Evolutionary conservation across 2,329 filamentous ascomycete genomes (phyloP).

Genomic region (Exophiala bonariae): DNA sequence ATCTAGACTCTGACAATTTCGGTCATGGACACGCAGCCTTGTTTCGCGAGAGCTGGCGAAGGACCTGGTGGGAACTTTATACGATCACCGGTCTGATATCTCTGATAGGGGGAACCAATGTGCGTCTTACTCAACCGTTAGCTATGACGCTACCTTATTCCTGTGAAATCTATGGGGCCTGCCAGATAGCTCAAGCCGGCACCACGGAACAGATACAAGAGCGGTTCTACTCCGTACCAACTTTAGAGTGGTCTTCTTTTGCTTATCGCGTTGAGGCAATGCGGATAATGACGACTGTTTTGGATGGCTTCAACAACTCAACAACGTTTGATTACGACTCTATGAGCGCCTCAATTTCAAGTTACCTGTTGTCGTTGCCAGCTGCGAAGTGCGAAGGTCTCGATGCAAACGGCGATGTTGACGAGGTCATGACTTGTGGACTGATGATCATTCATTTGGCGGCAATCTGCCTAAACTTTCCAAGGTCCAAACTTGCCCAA

Average conservation of each 20-base stretch:
- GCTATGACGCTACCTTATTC: constrained; percentile 78
- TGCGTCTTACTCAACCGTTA: constrained; percentile 67
- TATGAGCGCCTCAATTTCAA: constrained; percentile 3
- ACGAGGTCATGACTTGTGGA: constrained; percentile 58
- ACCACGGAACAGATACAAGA: constrained; percentile 47
- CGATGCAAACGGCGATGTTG: constrained; percentile 57
- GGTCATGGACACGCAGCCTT: constrained; percentile 58
- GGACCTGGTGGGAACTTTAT: constrained; percentile 88
- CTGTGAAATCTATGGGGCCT: constrained; percentile 59
- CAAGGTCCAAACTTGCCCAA: constrained; percentile 69
- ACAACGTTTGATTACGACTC: background rate
- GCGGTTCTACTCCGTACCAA: constrained; percentile 68
- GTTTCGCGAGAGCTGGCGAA: constrained; percentile 76
- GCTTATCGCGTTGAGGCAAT: constrained; percentile 80
- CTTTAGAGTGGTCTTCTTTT: constrained; percentile 76
- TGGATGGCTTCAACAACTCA: constrained; percentile 40
- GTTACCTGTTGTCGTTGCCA: constrained; percentile 1
- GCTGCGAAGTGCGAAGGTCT: background rate
- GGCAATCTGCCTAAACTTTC: constrained; percentile 74
- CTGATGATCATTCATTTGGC: constrained; percentile 41
- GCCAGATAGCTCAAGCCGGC: constrained; percentile 48
- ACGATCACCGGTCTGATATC: constrained; percentile 83
- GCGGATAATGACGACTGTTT: constrained; percentile 75
- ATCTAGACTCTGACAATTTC: constrained; percentile 69
- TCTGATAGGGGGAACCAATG: constrained; percentile 43